Evolutionary conservation across 1,139 yeast genomes (phyloP).

Genomic region (Scheffersomyces illinoinensis): DNA sequence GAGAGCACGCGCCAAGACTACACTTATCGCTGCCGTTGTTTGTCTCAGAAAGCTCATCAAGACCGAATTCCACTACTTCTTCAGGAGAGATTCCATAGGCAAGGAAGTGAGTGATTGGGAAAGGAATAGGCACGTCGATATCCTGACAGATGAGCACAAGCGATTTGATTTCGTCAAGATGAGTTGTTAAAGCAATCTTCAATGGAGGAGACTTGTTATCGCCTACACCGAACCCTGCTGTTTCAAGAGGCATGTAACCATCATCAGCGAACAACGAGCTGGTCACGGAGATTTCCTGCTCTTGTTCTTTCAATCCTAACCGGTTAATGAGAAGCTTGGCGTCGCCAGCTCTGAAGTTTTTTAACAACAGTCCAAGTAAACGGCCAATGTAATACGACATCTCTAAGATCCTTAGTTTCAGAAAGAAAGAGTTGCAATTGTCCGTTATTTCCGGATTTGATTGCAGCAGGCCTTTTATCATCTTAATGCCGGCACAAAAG

Average conservation of each 20-base stretch:
- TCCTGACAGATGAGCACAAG: slow-evolving; percentile 7
- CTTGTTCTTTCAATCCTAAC: not conserved
- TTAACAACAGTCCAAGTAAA: slow-evolving; percentile 2
- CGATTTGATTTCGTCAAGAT: slow-evolving; percentile 2
- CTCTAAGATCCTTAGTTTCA: too few relatives aligned
- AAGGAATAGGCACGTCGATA: slow-evolving; percentile 6
- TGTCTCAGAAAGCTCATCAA: slow-evolving; percentile 3
- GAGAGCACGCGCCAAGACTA: slow-evolving; percentile 4
- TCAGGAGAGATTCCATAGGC: slow-evolving; percentile 5
- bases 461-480: too few relatives aligned
- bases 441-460: too few relatives aligned
- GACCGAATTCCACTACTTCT: not conserved
- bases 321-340: slow-evolving; percentile 2
- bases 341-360: slow-evolving; percentile 6
- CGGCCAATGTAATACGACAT: too few relatives aligned
- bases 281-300: slow-evolving; percentile 1
- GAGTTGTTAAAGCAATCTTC: not conserved
- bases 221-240: slow-evolving; percentile 5
- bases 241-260: slow-evolving; percentile 4
- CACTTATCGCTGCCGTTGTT: not conserved
- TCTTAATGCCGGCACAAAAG: not conserved
- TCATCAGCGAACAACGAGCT: slow-evolving; percentile 6
- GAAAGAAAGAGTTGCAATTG: too few relatives aligned
- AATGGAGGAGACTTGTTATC: slow-evolving; percentile 8
- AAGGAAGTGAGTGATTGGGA: slow-evolving; percentile 6